Conservation (phyloP, 371 early-diverging fungal genomes). For the Chytridium lagenaria region DNA sequence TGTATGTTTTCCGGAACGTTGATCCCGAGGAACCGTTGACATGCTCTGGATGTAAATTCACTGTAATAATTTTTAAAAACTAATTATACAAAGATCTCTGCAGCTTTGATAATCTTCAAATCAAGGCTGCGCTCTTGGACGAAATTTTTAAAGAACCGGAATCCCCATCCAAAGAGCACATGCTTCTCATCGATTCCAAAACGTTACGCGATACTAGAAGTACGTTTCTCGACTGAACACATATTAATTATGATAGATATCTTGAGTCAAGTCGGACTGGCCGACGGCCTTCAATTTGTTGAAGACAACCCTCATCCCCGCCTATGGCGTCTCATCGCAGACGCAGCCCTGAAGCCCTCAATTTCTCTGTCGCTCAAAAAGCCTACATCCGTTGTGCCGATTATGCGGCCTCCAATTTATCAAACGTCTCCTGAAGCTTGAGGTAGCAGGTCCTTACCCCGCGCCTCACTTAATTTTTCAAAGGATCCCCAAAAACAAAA, state of each 20-base stretch:
- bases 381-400: slow-evolving; percentile 53
- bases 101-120: slow-evolving; percentile 52
- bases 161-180: slow-evolving; percentile 41
- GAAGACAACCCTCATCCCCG: slow-evolving; percentile 58
- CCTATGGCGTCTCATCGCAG: slow-evolving; percentile 60
- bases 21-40: slow-evolving; percentile 61
- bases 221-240: slow-evolving; percentile 24
- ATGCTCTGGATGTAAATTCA: slow-evolving; percentile 56
- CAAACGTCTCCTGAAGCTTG: slow-evolving; percentile 54
- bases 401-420: slow-evolving; percentile 58
- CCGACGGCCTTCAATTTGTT: slow-evolving; percentile 56
- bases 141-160: slow-evolving; percentile 56
- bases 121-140: slow-evolving; percentile 56
- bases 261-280: slow-evolving; percentile 47
- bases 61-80: no score
- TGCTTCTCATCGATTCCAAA: slow-evolving; percentile 50
- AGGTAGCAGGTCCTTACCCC: slow-evolving; percentile 34
- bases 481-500: slow-evolving; percentile 54
- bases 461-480: background rate
- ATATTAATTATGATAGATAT: slow-evolving; percentile 37
- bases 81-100: no score
- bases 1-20: slow-evolving; percentile 56
- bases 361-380: slow-evolving; percentile 53
- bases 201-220: slow-evolving; percentile 54
- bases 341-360: slow-evolving; percentile 55